Evolutionary conservation across 2,329 filamentous ascomycete species (phyloP).

Genomic region (Talaromyces sp.): DNA sequence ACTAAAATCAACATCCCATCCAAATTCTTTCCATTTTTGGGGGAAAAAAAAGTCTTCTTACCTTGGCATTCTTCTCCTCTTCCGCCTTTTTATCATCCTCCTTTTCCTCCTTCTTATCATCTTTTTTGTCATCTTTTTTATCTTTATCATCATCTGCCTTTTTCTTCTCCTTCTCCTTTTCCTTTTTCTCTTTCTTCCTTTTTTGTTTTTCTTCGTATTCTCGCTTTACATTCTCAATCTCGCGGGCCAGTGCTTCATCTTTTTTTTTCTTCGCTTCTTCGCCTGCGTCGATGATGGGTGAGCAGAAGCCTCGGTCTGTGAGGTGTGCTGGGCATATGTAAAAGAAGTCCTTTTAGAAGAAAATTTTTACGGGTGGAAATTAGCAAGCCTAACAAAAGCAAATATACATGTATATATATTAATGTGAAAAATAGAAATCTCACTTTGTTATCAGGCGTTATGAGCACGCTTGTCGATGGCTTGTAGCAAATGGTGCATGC

Average conservation of each 20-base stretch:
- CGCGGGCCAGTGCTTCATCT: slow-evolving; percentile 38
- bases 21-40: neutral
- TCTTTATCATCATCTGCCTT: slow-evolving; percentile 38
- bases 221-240: slow-evolving; percentile 44
- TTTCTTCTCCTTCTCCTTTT: slow-evolving; percentile 43
- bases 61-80: slow-evolving; percentile 52
- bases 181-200: slow-evolving; percentile 60
- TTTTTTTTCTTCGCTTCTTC: slow-evolving; percentile 38
- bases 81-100: slow-evolving; percentile 24
- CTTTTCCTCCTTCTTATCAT: slow-evolving; percentile 20
- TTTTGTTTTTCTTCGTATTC: slow-evolving; percentile 72
- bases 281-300: slow-evolving; percentile 45
- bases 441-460: slow-evolving; percentile 87
- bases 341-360: slow-evolving; percentile 57
- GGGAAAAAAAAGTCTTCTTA: slow-evolving; percentile 18
- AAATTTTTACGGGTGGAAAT: neutral
- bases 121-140: slow-evolving; percentile 35
- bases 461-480: slow-evolving; percentile 77
- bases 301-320: slow-evolving; percentile 75
- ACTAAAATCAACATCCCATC: neutral
- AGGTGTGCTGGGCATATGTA: slow-evolving; percentile 82
- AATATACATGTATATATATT: neutral
- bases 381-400: neutral
- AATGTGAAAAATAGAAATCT: slow-evolving; percentile 5
- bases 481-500: slow-evolving; percentile 91